Conservation (phyloP, 2,329 filamentous ascomycete species). For the Neobulgaria alba region DNA sequence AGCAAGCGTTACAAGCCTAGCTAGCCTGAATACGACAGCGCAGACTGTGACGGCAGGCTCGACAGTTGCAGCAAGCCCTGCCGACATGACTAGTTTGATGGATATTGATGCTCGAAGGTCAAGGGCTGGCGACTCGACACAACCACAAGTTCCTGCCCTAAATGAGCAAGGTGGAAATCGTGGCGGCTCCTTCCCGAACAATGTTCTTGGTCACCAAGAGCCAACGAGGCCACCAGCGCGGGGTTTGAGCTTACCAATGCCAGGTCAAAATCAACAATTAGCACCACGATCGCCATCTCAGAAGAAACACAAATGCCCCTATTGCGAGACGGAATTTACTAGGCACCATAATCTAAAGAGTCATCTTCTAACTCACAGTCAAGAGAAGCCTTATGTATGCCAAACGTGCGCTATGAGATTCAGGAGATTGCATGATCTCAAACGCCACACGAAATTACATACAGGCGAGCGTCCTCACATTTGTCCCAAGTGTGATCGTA, state of each 20-base stretch:
- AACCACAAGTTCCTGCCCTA: conserved; percentile 15
- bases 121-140: conserved; percentile 10
- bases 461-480: conserved; percentile 93
- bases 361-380: conserved; percentile 91
- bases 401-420: conserved; percentile 91
- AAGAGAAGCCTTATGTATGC: conserved; percentile 96
- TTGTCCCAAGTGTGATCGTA: conserved; percentile 87
- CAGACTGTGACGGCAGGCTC: conserved; percentile 28
- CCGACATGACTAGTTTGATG: conserved; percentile 18
- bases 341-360: conserved; percentile 96
- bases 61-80: conserved; percentile 26
- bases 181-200: conserved; percentile 26
- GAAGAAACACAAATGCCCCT: conserved; percentile 94
- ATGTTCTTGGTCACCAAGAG: conserved; percentile 22
- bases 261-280: conserved; percentile 36
- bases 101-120: conserved; percentile 21
- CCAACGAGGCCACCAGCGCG: conserved; percentile 30
- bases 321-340: conserved; percentile 94
- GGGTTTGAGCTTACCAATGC: conserved; percentile 50
- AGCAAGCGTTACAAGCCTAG: conserved; percentile 27
- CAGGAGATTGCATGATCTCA: conserved; percentile 85
- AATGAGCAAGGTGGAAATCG: conserved; percentile 24
- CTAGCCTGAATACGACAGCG: conserved; percentile 26
- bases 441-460: conserved; percentile 92
- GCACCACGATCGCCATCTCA: conserved; percentile 60